Conservation (phyloP, 805 yeast genomes). For the Candida argentea region DNA sequence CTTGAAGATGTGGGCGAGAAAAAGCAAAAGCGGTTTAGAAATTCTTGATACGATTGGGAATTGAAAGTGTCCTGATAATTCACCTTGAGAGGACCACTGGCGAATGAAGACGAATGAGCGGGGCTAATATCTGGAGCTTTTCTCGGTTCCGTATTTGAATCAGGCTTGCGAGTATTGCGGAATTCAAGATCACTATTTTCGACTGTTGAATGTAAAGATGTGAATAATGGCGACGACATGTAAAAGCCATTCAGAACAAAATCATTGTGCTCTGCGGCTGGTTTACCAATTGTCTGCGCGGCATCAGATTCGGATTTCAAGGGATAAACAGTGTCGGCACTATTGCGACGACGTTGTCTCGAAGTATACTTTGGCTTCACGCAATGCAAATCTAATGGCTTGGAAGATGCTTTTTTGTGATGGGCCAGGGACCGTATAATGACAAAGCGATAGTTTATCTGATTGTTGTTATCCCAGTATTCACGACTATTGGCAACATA, state of each 20-base stretch:
- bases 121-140: not conserved
- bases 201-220: conserved; percentile 8
- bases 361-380: conserved; percentile 28
- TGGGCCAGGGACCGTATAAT: conserved; percentile 18
- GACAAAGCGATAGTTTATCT: conserved; percentile 46
- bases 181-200: not conserved
- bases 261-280: conserved; percentile 13
- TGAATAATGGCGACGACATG: conserved; percentile 26
- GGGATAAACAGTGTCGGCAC: conserved; percentile 22
- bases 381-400: conserved; percentile 10
- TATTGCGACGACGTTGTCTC: conserved; percentile 23
- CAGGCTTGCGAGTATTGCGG: conserved; percentile 1
- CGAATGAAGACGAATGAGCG: not conserved
- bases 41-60: conserved; percentile 45
- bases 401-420: not conserved
- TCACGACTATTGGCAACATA: conserved; percentile 41
- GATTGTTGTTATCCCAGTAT: conserved; percentile 70
- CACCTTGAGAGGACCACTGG: not conserved
- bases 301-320: conserved; percentile 7
- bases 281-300: conserved; percentile 3
- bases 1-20: conserved; percentile 19
- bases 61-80: conserved; percentile 13
- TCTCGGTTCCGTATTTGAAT: not conserved
- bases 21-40: conserved; percentile 53
- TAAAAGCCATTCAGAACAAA: conserved; percentile 26